Percentiles rank a stretch among this genome's conserved stretches.
Conservation (phyloP, 2,329 filamentous ascomycete species). For the Nakataea oryzae region DNA sequence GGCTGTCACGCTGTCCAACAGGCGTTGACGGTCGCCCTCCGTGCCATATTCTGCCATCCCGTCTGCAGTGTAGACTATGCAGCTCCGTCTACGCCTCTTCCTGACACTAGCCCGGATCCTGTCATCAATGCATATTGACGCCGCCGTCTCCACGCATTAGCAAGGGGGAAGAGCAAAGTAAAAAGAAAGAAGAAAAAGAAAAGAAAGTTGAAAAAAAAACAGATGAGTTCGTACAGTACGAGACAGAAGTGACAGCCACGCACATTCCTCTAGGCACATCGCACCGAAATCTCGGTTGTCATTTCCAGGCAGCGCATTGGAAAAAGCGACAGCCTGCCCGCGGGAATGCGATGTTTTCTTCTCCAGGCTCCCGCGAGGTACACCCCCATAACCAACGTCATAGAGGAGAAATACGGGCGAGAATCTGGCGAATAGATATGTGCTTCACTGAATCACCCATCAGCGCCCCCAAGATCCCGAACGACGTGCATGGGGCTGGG, state of each 20-base stretch:
- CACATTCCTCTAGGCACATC: too few species aligned
- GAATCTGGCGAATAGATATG: background rate
- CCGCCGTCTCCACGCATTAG: background rate
- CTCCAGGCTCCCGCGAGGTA: too few species aligned
- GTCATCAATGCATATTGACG: background rate
- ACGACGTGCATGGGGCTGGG: too few species aligned
- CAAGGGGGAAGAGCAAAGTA: background rate
- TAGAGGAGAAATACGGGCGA: background rate
- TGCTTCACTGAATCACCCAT: background rate
- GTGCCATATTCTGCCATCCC: background rate
- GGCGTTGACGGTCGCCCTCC: too few species aligned
- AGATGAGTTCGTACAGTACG: too few species aligned
- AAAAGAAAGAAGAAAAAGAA: too few species aligned
- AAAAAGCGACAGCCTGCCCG: background rate
- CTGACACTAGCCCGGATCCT: background rate
- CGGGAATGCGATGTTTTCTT: too few species aligned
- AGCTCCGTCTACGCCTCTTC: background rate
- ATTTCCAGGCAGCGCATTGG: background rate
- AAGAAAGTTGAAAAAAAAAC: too few species aligned
- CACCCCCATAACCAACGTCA: background rate
- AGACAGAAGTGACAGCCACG: background rate
- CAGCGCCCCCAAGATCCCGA: background rate
- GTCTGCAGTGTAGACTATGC: background rate
- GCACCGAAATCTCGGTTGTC: background rate
- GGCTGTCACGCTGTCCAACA: background rate